Base-by-base conservation (phyloP, 352 stramenopile genomes). In the Pilasporangium apinafurcum region DNA sequence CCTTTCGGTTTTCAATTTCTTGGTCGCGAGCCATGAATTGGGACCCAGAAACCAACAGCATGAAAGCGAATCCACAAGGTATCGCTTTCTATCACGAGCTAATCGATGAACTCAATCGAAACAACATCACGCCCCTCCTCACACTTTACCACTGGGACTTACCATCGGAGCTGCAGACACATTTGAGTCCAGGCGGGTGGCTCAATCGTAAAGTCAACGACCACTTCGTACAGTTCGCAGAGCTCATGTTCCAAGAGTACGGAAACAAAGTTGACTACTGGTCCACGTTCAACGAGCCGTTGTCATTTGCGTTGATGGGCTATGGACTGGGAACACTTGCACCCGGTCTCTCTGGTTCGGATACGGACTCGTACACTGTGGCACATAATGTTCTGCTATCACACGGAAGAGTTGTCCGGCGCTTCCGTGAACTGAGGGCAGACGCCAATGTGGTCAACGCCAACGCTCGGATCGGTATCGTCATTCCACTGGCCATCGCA, bases 71-170 rank as follows among this genome's bases (percentile, higher is more conserved):
- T 56, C 51, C 68, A 14, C 54, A 56, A 5, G 88, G 90, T 16
- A 67, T 98, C n/a, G 54, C 58, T 0, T 96, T 96, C 66, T 97
- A 97, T 65, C 77, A 91, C 48, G 42, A 68, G 2, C 40, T 97
- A 1, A 81, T 97, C 51, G 73, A 96, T 53, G 57, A 67, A 17
- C 59, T 98, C 3, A 30, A 84, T 9, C 49, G 37, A 16, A 48
- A 66, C 7, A 59, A 65, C 42, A 90, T 98, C 41, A 65, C 82
- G 38, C 83, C 93, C 20, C 80, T 95, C 34, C 66, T 96, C 13
- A 98, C 93, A 17, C 67, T 99, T 5, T 98, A 97, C 62, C 90
- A 98, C 55, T 98, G 90, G 88, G 92, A 98, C 62, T 56, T 98
- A 21, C 95, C 95, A 8, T 67, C 88, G 36, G 53, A 62, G 29